Conservation (phyloP, 2,329 filamentous ascomycete genomes). For the Alternaria conjuncta region DNA sequence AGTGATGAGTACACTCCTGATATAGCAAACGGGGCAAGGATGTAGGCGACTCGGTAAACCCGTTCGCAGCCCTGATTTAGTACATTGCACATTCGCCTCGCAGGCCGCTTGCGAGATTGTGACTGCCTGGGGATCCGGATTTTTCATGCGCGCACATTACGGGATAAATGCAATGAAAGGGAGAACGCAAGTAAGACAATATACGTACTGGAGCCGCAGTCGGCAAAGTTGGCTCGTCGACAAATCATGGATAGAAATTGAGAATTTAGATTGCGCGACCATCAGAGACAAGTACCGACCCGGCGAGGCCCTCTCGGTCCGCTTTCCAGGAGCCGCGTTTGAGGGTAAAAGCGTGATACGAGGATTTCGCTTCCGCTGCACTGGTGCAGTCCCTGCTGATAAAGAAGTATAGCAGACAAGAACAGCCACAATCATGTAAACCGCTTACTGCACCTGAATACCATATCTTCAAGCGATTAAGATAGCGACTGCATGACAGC, state of each 20-base stretch:
- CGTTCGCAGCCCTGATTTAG: conserved; percentile 18
- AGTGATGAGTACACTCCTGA: conserved; percentile 10
- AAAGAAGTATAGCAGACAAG: not conserved
- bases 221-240: conserved; percentile 7
- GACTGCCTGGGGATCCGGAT: not conserved
- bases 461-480: not conserved
- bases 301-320: conserved; percentile 5
- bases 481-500: not conserved
- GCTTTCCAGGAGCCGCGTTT: conserved; percentile 2
- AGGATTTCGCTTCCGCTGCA: conserved; percentile 16
- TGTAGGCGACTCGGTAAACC: conserved; percentile 6
- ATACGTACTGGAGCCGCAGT: not conserved
- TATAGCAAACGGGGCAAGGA: conserved; percentile 21
- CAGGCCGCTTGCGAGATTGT: not conserved
- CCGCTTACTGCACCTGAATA: conserved; percentile 1
- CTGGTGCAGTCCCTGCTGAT: conserved; percentile 15
- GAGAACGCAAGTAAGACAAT: conserved; percentile 3
- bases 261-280: conserved; percentile 15
- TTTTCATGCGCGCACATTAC: not conserved
- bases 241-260: conserved; percentile 12
- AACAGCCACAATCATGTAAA: conserved; percentile 7
- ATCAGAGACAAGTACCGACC: not conserved
- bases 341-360: conserved; percentile 11
- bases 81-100: conserved; percentile 19
- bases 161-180: not conserved